phyloP scores from a whole-genome alignment of 2,329 filamentous ascomycete genomes.

The Ophiocordyceps camponoti-saundersi region DNA sequence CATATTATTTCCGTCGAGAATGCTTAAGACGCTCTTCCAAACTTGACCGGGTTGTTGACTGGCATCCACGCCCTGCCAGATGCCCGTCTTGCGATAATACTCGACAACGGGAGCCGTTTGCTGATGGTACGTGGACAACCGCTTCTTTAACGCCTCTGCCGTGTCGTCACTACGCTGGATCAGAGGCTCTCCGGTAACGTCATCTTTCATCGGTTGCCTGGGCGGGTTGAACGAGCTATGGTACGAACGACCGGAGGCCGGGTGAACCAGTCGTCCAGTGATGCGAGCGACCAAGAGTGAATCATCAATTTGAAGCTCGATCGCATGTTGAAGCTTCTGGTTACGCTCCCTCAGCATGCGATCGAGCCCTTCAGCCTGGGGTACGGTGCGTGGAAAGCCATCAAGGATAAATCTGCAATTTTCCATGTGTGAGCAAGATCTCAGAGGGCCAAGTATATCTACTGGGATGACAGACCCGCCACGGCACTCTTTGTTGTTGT shows the following conservation, averaged over 20 bases:
- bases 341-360: constrained; percentile 66
- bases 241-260: constrained; percentile 89
- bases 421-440: background rate
- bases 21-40: constrained; percentile 79
- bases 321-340: constrained; percentile 80
- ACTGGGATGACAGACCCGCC: constrained; percentile 53
- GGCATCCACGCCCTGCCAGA: constrained; percentile 91
- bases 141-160: constrained; percentile 88
- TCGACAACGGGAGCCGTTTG: constrained; percentile 86
- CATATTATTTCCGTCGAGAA: constrained; percentile 50
- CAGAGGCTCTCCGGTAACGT: constrained; percentile 88
- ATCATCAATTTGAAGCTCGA: constrained; percentile 96
- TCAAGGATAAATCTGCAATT: constrained; percentile 81
- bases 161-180: constrained; percentile 97
- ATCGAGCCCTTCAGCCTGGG: constrained; percentile 89
- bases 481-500: constrained; percentile 87
- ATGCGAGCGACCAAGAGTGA: constrained; percentile 85
- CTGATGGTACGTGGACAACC: constrained; percentile 78
- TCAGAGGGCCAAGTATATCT: constrained; percentile 2
- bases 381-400: constrained; percentile 92
- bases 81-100: constrained; percentile 95
- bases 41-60: constrained; percentile 91
- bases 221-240: constrained; percentile 99
- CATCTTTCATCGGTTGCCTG: constrained; percentile 85
- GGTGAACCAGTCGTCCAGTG: constrained; percentile 89